A percentile compares a stretch with the other conserved stretches of the same genome.
Conservation (phyloP, 345 rosid genomes). For the Linum trigynum region DNA sequence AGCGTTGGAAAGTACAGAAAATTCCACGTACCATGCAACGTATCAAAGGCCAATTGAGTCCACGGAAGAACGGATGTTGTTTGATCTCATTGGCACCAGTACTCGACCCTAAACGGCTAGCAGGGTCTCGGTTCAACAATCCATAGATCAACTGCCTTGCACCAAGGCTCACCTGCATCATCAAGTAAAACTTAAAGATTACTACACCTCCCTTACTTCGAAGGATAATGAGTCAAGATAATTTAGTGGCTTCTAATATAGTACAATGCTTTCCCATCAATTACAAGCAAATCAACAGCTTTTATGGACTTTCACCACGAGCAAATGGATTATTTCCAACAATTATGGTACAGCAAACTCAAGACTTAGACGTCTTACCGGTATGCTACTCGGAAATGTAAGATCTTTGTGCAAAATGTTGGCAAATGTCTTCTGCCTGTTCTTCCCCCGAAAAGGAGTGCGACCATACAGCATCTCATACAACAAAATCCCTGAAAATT, state of each 20-base stretch:
- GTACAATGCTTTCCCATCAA: too few relatives aligned
- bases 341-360: neutral
- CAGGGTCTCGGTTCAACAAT: conserved; percentile 65
- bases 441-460: conserved; percentile 94
- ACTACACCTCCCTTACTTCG: too few relatives aligned
- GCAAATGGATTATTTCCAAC: neutral
- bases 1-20: neutral
- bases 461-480: conserved; percentile 99
- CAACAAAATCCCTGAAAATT: conserved; percentile 62
- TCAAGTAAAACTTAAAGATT: conserved; percentile 8
- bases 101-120: conserved; percentile 59
- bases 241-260: too few relatives aligned
- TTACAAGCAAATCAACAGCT: neutral
- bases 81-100: conserved; percentile 82
- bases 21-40: conserved; percentile 62
- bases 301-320: neutral
- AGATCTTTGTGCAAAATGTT: conserved; percentile 93
- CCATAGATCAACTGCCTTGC: conserved; percentile 70
- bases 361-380: conserved; percentile 29
- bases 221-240: too few relatives aligned
- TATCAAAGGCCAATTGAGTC: conserved; percentile 84
- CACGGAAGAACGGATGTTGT: conserved; percentile 82
- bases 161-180: conserved; percentile 75
- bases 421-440: conserved; percentile 89
- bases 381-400: conserved; percentile 91